These are phyloP conservation scores for Ampelomyces quisqualis DNA, from an alignment of 2,329 filamentous ascomycete species.

Conservation along the genomic window DNA sequence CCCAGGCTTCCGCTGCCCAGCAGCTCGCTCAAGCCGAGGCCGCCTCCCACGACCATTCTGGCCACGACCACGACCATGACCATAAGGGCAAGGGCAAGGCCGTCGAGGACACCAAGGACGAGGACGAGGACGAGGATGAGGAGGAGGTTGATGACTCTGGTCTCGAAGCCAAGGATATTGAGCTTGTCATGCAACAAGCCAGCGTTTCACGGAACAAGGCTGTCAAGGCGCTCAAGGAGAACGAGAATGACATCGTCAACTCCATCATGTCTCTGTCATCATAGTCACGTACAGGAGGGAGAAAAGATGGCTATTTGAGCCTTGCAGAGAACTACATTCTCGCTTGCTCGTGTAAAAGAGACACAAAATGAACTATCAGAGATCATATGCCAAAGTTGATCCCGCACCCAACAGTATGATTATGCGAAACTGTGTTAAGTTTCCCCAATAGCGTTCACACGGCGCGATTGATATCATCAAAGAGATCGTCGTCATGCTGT, in stretches of 20 bases:
- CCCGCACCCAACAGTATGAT: neutral
- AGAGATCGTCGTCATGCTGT: too few relatives aligned
- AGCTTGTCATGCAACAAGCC: conserved; percentile 97
- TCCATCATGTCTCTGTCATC: conserved; percentile 93
- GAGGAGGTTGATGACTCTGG: conserved; percentile 95
- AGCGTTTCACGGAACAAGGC: conserved; percentile 97
- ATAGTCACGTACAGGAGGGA: conserved; percentile 37
- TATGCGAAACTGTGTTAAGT: neutral
- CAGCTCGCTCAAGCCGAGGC: conserved; percentile 78
- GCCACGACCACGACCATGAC: conserved; percentile 70
- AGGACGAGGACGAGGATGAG: conserved; percentile 80
- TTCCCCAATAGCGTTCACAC: neutral
- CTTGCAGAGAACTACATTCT: conserved; percentile 13
- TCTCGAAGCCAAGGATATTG: conserved; percentile 98
- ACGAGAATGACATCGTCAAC: conserved; percentile 99
- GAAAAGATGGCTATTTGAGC: conserved; percentile 16
- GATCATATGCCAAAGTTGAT: conserved; percentile 3
- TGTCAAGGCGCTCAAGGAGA: conserved; percentile 97
- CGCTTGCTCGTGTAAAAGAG: conserved; percentile 28
- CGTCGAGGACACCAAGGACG: conserved; percentile 59
- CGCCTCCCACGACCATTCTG: conserved; percentile 68
- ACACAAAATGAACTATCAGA: conserved; percentile 28
- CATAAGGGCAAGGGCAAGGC: conserved; percentile 65
- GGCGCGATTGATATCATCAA: too few relatives aligned
- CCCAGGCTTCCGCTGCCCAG: conserved; percentile 92